Evolutionary conservation across 1,284 basidiomycete species (phyloP).

Genomic region (Exobasidium rhododendri): DNA sequence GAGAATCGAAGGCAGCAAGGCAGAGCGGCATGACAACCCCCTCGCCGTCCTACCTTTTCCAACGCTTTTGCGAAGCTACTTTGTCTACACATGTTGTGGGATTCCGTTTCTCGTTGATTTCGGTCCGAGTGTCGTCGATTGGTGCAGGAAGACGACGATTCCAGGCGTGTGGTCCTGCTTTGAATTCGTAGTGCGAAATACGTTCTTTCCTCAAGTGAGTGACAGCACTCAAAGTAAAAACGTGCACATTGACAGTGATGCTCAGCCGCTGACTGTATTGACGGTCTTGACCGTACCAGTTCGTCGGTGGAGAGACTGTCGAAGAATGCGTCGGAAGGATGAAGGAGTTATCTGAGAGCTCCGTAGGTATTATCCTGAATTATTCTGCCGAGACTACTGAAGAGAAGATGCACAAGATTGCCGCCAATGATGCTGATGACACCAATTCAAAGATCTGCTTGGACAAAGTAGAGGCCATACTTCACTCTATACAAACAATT

Average conservation of each 20-base stretch:
- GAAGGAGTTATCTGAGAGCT: conserved; percentile 59
- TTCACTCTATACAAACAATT: conserved; percentile 29
- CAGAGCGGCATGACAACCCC: not conserved
- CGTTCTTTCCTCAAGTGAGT: conserved; percentile 78
- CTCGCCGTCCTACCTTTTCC: conserved; percentile 21
- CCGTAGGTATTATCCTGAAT: conserved; percentile 74
- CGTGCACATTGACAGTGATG: too few relatives aligned
- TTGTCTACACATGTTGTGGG: conserved; percentile 77
- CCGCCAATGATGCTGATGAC: conserved; percentile 66
- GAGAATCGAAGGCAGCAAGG: too few relatives aligned
- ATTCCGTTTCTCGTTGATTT: conserved; percentile 73
- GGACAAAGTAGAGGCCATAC: conserved; percentile 6
- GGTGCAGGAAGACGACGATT: conserved; percentile 61
- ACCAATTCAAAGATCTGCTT: not conserved
- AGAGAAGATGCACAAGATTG: conserved; percentile 60
- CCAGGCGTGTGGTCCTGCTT: conserved; percentile 69
- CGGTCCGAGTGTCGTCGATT: conserved; percentile 68
- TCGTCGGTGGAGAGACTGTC: conserved; percentile 82
- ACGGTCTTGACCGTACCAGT: conserved; percentile 55
- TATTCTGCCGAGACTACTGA: conserved; percentile 82
- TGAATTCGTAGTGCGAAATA: conserved; percentile 70
- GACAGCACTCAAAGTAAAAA: too few relatives aligned
- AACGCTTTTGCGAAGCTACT: conserved; percentile 66
- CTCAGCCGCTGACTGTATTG: not conserved
- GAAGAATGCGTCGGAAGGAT: conserved; percentile 68